Evolutionary conservation across 2,329 filamentous ascomycete genomes (phyloP), one percentile per base, ranked within the genome.

Genomic region (Thelonectria olida): DNA sequence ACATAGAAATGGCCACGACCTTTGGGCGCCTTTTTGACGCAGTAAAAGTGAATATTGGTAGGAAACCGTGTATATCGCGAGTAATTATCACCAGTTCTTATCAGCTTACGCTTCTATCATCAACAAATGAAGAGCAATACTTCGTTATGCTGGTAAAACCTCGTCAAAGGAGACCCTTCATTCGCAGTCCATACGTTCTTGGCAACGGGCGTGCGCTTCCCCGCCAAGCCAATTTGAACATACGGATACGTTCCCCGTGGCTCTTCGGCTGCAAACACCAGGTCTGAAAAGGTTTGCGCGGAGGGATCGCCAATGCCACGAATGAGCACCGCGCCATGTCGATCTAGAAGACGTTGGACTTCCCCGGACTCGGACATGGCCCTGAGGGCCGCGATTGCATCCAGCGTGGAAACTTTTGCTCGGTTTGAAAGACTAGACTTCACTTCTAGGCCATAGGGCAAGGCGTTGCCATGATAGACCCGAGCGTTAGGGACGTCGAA

Each of bases 131-230:
- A n/a, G n/a, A n/a, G n/a, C n/a, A n/a, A n/a, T 5, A 64, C 62
- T 58, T 64, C 62, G 34, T 64, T 64, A 5, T 64, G 62, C 15
- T 64, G 62, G 17, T 64, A 64, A 22, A 64, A 64, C 5, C 62
- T 47, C 9, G 48, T 58, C n/a, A 56, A 34, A 1, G 59, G 44
- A 4, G 59, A 59, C 2, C 62, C 62, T 28, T 64, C 62, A 19
- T 64, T 64, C 10, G 62, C 62, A 2, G 62, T 64, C 59, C 62
- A 64, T 10, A 64, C 49, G 8, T 59, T n/a, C 17, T 60, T 51
- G 1, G 51, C 55, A 2, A 60, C 28, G 8, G 50, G 48, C 5
- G 59, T 64, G 9, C 62, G 48, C 34, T 60, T 59, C 1, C 62
- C 62, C 7, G 62, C 62, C 7, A 64, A 31, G 5, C 62, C 62